Conservation (phyloP, 1,139 yeast species). For the Suhomyces maxii region DNA sequence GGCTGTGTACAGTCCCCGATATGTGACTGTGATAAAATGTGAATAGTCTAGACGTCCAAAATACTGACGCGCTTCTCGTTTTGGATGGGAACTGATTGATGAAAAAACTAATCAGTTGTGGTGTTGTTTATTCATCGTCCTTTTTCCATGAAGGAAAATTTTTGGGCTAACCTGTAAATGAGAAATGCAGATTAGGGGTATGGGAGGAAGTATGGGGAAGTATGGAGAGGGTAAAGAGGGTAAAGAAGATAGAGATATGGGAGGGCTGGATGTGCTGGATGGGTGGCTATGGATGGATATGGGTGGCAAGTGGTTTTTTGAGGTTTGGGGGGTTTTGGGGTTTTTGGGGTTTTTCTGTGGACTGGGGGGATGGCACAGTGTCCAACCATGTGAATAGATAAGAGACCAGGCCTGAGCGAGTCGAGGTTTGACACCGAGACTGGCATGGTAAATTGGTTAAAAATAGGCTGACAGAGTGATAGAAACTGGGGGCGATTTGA, state of each 20-base stretch:
- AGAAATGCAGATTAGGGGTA: conserved; percentile 2
- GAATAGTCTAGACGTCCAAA: not conserved
- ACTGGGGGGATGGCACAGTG: no score
- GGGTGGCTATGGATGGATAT: not conserved
- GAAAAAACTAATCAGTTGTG: conserved; percentile 7
- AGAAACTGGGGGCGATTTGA: no score
- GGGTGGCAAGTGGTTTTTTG: no score
- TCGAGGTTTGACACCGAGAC: no score
- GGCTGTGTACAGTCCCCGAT: not conserved
- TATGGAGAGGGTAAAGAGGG: not conserved
- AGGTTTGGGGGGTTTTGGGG: no score
- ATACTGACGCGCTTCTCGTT: conserved; percentile 8
- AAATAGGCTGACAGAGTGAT: no score
- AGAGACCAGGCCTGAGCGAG: no score
- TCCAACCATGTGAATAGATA: no score
- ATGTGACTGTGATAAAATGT: not conserved
- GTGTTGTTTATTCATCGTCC: conserved; percentile 8
- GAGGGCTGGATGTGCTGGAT: not conserved
- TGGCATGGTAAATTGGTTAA: no score
- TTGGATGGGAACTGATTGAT: conserved; percentile 5
- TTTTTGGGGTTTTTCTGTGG: no score
- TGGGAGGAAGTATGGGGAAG: not conserved
- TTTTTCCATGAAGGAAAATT: conserved; percentile 10
- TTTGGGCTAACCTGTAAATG: conserved; percentile 9
- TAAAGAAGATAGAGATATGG: not conserved